These are phyloP conservation scores for Fusarium albosuccineum DNA, from an alignment of 2,329 filamentous ascomycete genomes.

Conservation along the genomic window DNA sequence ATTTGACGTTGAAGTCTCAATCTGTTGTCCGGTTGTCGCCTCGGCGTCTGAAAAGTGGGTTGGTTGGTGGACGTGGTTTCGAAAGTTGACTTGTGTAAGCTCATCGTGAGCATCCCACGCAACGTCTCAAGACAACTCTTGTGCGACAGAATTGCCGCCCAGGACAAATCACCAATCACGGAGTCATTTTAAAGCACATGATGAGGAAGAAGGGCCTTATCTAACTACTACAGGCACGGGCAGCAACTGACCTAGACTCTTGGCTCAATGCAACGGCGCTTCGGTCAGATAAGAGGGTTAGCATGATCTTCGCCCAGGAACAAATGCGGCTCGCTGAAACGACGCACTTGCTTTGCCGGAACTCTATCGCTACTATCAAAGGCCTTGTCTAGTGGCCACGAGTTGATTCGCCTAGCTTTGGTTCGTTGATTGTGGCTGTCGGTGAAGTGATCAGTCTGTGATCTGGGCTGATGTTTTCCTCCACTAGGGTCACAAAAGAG, in stretches of 20 bases:
- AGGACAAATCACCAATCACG: slow-evolving; percentile 19
- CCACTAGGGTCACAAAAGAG: slow-evolving; percentile 2
- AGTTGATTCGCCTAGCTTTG: background rate
- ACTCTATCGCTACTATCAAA: background rate
- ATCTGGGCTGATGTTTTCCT: slow-evolving; percentile 9
- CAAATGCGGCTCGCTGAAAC: slow-evolving; percentile 4
- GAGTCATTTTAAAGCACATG: slow-evolving; percentile 14
- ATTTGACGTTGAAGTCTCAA: background rate
- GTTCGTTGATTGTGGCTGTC: slow-evolving; percentile 9
- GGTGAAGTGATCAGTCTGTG: background rate
- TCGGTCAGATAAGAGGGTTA: slow-evolving; percentile 33
- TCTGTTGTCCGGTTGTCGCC: background rate
- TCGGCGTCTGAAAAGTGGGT: background rate
- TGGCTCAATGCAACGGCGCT: slow-evolving; percentile 1
- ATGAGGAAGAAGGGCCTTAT: slow-evolving; percentile 1
- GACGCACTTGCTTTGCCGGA: background rate
- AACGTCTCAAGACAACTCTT: background rate
- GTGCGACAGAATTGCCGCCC: background rate
- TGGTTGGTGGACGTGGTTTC: background rate
- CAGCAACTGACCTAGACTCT: background rate
- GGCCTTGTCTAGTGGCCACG: background rate
- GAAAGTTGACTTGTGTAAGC: background rate
- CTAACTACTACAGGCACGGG: slow-evolving; percentile 2
- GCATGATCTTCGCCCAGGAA: slow-evolving; percentile 1
- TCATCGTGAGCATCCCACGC: background rate